Evolutionary conservation across 176 grass and related monocot species (phyloP), one percentile per base, ranked within the genome.

Genomic region (Oryza longistaminata): DNA sequence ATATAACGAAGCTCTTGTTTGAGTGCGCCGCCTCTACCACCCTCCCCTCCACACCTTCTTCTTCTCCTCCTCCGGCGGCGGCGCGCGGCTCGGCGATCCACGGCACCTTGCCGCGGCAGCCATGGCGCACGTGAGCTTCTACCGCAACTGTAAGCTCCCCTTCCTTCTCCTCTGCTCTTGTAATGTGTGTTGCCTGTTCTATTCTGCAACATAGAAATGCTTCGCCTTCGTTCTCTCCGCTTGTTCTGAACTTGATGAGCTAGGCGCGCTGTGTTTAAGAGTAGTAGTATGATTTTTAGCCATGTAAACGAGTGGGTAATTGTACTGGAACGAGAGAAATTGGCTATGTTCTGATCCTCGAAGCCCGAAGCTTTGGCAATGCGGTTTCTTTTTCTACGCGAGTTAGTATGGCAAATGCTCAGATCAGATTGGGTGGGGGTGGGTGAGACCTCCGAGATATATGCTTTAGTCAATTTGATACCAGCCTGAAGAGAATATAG

Each of bases 61-160:
- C 68, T 61, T 9, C 64, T 58, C 79, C 66, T 10, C 66, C 48
- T 42, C 60, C 37, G 45, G 46, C 74, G 72, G 78, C 76, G 76
- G 82, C 82, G 64, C 60, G 9, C 21, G 27, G 31, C 72, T 68
- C 58, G 45, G 15, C 73, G 73, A 67, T 19, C 79, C n/a, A 50
- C 68, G 2, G 34, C 68, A 5, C 62, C 34, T 67, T 50, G 71
- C 68, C 49, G 79, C 80, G 58, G 65, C 82, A 69, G 76, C 76
- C 81, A 94, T 94, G 92, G 92, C 90, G 73, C 92, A 94, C 81
- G 92, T 92, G 26, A 90, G 13, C 60, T 94, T 94, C 90, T 94
- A 94, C 72, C 90, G 87, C 84, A 94, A 92, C 85, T 92, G 90
- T 94, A 88, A 94, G 87, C 3, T 62, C 26, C 17, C 45, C 17